These are phyloP conservation scores for Arthrobotrys entomopaga DNA, from an alignment of 2,329 filamentous ascomycete species.

Conservation along the genomic window DNA sequence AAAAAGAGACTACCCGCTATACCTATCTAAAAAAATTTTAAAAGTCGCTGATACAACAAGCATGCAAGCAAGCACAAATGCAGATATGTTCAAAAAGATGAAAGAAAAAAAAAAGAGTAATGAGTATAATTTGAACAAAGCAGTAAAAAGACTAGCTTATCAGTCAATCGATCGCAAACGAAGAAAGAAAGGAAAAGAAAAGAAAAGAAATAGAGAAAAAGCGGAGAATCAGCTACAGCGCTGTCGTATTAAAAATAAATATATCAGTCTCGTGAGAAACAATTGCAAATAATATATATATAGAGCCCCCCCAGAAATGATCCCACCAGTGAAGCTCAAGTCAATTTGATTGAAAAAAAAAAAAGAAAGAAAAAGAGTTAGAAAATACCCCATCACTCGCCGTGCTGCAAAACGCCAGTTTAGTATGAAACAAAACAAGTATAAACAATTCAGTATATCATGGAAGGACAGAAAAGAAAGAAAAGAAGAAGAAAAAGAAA, in stretches of 20 bases:
- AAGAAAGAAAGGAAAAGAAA: too few relatives aligned
- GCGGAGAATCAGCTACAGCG: background rate
- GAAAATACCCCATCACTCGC: constrained; percentile 6
- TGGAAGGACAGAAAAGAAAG: constrained; percentile 9
- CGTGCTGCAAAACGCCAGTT: constrained; percentile 14
- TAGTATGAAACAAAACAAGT: constrained; percentile 2
- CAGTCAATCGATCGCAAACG: too few relatives aligned
- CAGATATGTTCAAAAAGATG: background rate
- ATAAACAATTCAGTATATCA: constrained; percentile 17
- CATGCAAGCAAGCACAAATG: background rate
- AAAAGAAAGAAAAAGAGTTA: background rate
- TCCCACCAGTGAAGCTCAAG: background rate
- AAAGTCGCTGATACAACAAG: background rate
- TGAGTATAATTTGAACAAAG: constrained; percentile 5
- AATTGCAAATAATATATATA: background rate
- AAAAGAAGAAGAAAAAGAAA: constrained; percentile 3
- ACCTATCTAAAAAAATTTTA: background rate
- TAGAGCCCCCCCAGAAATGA: background rate
- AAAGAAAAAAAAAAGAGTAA: background rate
- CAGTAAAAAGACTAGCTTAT: constrained; percentile 8
- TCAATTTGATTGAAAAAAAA: background rate
- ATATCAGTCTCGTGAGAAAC: constrained; percentile 17
- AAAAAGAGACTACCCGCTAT: background rate
- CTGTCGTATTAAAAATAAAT: background rate
- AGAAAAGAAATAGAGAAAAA: background rate